These are phyloP conservation scores for Excoecaria agallocha DNA, from an alignment of 345 rosid species.

Conservation along the genomic window DNA sequence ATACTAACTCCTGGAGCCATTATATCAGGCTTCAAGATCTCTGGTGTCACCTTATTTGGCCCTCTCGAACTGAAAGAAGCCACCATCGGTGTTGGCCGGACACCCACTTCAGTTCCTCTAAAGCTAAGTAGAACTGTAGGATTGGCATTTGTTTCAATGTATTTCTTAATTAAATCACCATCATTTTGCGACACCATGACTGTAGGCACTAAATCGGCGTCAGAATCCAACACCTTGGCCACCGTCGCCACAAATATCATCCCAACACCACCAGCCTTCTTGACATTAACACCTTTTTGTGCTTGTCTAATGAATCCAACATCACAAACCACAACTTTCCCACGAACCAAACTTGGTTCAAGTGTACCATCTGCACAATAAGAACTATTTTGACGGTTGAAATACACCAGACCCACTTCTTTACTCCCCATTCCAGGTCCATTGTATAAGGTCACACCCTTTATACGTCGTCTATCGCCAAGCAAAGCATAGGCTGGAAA, in stretches of 20 bases:
- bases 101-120: conserved; percentile 40
- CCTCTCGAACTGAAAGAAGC: too few relatives aligned
- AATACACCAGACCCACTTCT: conserved; percentile 50
- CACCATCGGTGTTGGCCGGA: too few relatives aligned
- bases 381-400: conserved; percentile 33
- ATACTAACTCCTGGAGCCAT: too few relatives aligned
- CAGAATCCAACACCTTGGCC: conserved; percentile 55
- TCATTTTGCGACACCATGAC: conserved; percentile 57
- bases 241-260: conserved; percentile 63
- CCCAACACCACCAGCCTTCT: conserved; percentile 72
- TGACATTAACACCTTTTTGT: conserved; percentile 68
- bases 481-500: conserved; percentile 64
- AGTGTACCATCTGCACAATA: conserved; percentile 70
- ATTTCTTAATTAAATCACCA: conserved; percentile 54
- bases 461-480: conserved; percentile 40
- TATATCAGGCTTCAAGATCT: too few relatives aligned
- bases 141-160: conserved; percentile 34
- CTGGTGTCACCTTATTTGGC: too few relatives aligned
- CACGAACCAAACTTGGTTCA: conserved; percentile 45
- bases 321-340: conserved; percentile 75
- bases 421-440: conserved; percentile 55
- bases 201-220: conserved; percentile 68
- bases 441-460: conserved; percentile 67
- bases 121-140: conserved; percentile 55
- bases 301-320: conserved; percentile 57